Percentiles rank a stretch among this genome's conserved stretches.
These are phyloP conservation scores for Chrysopogon serrulatus DNA, from an alignment of 176 grass and related monocot species.

Conservation along the genomic window DNA sequence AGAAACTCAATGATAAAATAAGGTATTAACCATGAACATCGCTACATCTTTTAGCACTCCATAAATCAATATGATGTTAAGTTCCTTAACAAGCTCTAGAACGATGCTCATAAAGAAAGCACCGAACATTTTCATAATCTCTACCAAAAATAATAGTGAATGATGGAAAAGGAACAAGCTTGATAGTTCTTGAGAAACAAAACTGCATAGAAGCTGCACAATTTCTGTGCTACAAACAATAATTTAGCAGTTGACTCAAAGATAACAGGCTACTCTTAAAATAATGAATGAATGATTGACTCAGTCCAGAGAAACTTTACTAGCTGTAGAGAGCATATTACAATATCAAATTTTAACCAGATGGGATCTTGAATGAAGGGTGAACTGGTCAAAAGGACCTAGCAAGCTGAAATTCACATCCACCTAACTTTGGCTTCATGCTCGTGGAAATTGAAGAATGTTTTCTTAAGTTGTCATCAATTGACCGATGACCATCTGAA, in stretches of 20 bases:
- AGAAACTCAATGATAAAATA: background rate
- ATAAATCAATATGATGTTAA: background rate
- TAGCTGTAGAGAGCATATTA: background rate
- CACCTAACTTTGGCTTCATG: background rate
- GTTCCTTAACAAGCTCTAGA: background rate
- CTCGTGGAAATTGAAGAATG: background rate
- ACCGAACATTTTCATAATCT: background rate
- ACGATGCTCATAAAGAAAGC: background rate
- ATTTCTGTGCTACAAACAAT: background rate
- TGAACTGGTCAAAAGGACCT: background rate
- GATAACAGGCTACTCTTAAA: background rate
- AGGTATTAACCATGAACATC: too few species aligned
- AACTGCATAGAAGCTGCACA: background rate
- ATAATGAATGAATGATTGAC: background rate
- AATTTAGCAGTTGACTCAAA: background rate
- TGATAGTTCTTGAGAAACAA: background rate
- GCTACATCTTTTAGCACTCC: background rate
- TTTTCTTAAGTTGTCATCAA: slow-evolving; percentile 5
- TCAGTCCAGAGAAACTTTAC: slow-evolving; percentile 1
- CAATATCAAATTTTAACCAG: background rate
- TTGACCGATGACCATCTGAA: background rate
- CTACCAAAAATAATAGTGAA: background rate
- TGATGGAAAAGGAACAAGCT: background rate
- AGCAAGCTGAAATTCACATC: slow-evolving; percentile 9
- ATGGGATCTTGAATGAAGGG: background rate